phyloP scores from a whole-genome alignment of 1,284 basidiomycete species.

The Peniophora sp. region DNA sequence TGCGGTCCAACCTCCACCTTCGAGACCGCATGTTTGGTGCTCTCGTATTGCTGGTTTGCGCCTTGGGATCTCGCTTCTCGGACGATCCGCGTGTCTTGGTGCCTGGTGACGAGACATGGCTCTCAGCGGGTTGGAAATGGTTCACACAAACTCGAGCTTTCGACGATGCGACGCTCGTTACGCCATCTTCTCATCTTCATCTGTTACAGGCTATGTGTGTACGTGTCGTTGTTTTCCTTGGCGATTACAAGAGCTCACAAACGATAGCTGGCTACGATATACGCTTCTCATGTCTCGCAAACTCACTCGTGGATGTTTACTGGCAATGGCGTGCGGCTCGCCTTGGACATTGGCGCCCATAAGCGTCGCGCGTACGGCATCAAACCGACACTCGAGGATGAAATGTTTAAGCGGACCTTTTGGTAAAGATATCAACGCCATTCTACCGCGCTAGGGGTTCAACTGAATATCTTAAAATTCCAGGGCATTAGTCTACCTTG shows the following conservation, averaged over 20 bases:
- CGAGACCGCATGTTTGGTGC: conserved; percentile 37
- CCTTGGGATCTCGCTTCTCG: conserved; percentile 40
- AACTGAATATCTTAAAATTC: no score
- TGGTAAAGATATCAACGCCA: conserved; percentile 43
- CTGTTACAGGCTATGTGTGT: conserved; percentile 61
- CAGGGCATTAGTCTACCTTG: conserved; percentile 58
- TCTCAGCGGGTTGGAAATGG: conserved; percentile 71
- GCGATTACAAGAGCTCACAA: conserved; percentile 2
- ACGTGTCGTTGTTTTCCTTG: conserved; percentile 10
- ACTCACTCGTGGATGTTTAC: conserved; percentile 61
- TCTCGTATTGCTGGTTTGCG: conserved; percentile 44
- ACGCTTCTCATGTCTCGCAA: conserved; percentile 35
- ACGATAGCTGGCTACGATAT: conserved; percentile 10
- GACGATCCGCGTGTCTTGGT: conserved; percentile 50
- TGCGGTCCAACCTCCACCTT: conserved; percentile 30
- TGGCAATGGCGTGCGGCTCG: conserved; percentile 62
- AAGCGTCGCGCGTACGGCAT: conserved; percentile 35
- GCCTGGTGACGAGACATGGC: conserved; percentile 30
- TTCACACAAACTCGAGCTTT: conserved; percentile 52
- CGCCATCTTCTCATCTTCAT: conserved; percentile 53
- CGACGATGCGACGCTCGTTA: conserved; percentile 33
- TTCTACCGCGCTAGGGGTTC: conserved; percentile 9
- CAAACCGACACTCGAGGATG: conserved; percentile 42
- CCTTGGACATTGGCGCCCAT: conserved; percentile 61
- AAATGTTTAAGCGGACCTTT: conserved; percentile 72